Conservation (phyloP, 176 grass and related monocot genomes). For the Bonia amplexicaulis region DNA sequence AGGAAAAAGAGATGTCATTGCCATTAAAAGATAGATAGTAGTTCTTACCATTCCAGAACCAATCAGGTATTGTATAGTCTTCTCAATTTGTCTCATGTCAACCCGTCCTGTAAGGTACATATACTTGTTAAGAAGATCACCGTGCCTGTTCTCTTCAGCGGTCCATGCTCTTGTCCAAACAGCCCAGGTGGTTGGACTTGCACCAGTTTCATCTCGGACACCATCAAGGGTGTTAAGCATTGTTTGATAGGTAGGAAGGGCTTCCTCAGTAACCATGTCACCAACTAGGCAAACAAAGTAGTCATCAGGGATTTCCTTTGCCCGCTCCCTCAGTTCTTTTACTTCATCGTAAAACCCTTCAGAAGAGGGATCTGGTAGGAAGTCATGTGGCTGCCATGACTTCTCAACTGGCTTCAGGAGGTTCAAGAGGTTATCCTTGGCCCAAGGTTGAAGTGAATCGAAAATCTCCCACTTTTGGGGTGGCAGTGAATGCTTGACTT, state of each 20-base stretch:
- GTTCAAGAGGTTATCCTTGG: constrained; percentile 49
- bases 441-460: constrained; percentile 62
- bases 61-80: constrained; percentile 71
- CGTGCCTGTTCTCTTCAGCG: constrained; percentile 76
- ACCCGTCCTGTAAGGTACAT: constrained; percentile 67
- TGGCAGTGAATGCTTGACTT: constrained; percentile 61
- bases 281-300: constrained; percentile 83
- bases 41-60: constrained; percentile 61
- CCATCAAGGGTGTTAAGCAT: constrained; percentile 72
- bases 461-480: constrained; percentile 52
- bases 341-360: constrained; percentile 69
- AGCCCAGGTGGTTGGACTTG: constrained; percentile 61
- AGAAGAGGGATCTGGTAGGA: constrained; percentile 54
- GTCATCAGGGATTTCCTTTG: constrained; percentile 71
- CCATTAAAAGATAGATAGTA: background rate
- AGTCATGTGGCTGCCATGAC: constrained; percentile 71
- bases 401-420: constrained; percentile 69
- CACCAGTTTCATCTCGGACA: constrained; percentile 63
- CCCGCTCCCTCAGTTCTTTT: constrained; percentile 52
- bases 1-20: background rate
- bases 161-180: constrained; percentile 77
- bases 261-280: constrained; percentile 80
- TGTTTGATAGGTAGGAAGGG: constrained; percentile 71
- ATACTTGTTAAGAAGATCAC: constrained; percentile 73
- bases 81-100: constrained; percentile 74